Conservation (phyloP, 306 rosid genomes). For the Senna siamea region DNA sequence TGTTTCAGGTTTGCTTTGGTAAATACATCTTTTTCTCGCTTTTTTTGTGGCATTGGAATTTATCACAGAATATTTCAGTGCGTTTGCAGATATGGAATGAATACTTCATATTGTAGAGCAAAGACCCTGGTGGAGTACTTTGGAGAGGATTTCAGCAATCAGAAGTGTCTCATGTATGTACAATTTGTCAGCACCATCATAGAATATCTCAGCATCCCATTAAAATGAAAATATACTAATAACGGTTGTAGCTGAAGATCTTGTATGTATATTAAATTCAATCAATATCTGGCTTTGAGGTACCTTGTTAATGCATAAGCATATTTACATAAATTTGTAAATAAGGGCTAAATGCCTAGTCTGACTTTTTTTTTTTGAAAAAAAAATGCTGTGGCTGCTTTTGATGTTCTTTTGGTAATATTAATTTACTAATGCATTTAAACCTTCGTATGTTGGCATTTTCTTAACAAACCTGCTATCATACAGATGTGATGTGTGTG, state of each 20-base stretch:
- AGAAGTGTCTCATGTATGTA: slow-evolving; percentile 81
- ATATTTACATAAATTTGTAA: no score
- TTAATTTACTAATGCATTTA: no score
- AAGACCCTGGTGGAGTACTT: slow-evolving; percentile 84
- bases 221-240: slow-evolving; percentile 13
- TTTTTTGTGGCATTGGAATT: slow-evolving; percentile 19
- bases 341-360: no score
- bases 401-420: no score
- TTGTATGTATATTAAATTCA: neutral
- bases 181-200: slow-evolving; percentile 31
- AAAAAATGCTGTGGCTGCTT: no score
- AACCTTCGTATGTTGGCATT: no score
- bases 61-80: slow-evolving; percentile 13
- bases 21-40: slow-evolving; percentile 32
- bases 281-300: neutral
- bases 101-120: slow-evolving; percentile 79
- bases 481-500: slow-evolving; percentile 88
- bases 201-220: slow-evolving; percentile 22
- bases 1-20: slow-evolving; percentile 78
- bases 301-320: no score
- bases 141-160: slow-evolving; percentile 66
- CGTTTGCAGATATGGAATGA: slow-evolving; percentile 82
- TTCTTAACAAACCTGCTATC: slow-evolving; percentile 28
- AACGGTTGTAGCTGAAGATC: slow-evolving; percentile 25
- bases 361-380: no score